A percentile compares a stretch with the other conserved stretches of the same genome.
Evolutionary conservation across 2,329 filamentous ascomycete genomes (phyloP).

Genomic region (Dactylellina leptospora): DNA sequence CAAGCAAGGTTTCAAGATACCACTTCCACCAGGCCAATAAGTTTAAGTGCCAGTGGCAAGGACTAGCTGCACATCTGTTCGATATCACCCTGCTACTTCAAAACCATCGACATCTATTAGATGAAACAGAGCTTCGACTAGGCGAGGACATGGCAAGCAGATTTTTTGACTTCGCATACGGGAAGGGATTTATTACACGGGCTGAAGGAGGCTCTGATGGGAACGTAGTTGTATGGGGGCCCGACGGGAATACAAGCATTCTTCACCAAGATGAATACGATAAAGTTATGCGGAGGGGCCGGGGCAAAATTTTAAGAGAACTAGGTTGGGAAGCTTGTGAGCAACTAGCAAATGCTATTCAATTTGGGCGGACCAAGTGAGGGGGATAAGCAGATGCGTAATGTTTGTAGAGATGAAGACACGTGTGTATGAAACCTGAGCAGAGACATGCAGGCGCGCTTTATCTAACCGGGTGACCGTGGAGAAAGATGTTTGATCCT

Average conservation of each 20-base stretch:
- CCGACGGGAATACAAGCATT: constrained; percentile 14
- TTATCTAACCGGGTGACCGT: no score
- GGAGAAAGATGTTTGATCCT: no score
- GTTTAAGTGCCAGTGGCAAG: constrained; percentile 47
- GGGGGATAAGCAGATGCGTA: no score
- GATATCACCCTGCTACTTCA: constrained; percentile 45
- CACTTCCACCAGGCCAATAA: constrained; percentile 38
- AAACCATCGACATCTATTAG: constrained; percentile 23
- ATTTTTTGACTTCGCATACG: constrained; percentile 29
- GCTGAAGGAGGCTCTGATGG: background rate
- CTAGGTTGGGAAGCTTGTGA: constrained; percentile 33
- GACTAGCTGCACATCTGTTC: constrained; percentile 38
- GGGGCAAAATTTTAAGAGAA: constrained; percentile 16
- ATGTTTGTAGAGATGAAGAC: background rate
- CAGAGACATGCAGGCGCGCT: no score
- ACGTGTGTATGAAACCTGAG: background rate
- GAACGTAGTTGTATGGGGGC: constrained; percentile 28
- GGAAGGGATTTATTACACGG: constrained; percentile 19
- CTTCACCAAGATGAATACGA: constrained; percentile 22
- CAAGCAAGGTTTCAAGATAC: constrained; percentile 29
- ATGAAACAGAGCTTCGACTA: constrained; percentile 11
- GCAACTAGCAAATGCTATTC: constrained; percentile 25
- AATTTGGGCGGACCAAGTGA: constrained; percentile 24
- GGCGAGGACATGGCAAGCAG: constrained; percentile 29
- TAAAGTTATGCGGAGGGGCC: constrained; percentile 15